phyloP scores from a whole-genome alignment of 805 yeast genomes.

The Pichia deserticola region DNA sequence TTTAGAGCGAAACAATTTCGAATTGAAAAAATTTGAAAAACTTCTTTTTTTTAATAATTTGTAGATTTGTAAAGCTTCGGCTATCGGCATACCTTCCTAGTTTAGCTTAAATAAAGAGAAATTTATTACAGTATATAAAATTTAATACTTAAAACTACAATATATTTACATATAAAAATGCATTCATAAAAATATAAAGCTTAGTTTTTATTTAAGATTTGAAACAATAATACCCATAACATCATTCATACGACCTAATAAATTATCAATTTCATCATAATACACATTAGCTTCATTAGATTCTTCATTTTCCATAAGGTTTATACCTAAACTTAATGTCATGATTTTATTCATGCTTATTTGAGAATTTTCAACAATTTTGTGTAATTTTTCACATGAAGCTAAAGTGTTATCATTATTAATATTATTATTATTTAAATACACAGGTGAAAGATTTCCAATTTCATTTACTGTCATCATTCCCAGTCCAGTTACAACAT shows the following conservation, averaged over 20 bases:
- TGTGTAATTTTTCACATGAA: not conserved
- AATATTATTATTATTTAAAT: not conserved
- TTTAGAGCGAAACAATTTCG: no score
- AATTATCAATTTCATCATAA: constrained; percentile 4
- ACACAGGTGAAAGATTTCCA: constrained; percentile 5
- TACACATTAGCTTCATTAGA: constrained; percentile 7
- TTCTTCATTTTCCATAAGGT: not conserved
- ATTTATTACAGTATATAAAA: not conserved
- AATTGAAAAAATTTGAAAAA: no score
- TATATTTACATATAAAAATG: no score
- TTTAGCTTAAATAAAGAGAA: not conserved
- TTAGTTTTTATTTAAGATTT: not conserved
- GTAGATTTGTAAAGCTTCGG: not conserved
- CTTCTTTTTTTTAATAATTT: not conserved
- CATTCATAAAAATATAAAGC: no score
- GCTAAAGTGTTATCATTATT: not conserved
- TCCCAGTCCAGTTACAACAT: constrained; percentile 8
- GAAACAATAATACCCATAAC: constrained; percentile 1
- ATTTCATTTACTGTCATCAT: constrained; percentile 7
- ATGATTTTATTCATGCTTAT: constrained; percentile 1
- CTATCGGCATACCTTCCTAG: not conserved
- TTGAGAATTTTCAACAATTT: not conserved
- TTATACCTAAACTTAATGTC: not conserved
- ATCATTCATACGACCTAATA: constrained; percentile 5
- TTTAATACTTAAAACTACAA: not conserved